Percentiles rank a stretch among this genome's conserved stretches.
Evolutionary conservation across 1,284 basidiomycete species (phyloP).

Genomic region (Pisolithus thermaeus): DNA sequence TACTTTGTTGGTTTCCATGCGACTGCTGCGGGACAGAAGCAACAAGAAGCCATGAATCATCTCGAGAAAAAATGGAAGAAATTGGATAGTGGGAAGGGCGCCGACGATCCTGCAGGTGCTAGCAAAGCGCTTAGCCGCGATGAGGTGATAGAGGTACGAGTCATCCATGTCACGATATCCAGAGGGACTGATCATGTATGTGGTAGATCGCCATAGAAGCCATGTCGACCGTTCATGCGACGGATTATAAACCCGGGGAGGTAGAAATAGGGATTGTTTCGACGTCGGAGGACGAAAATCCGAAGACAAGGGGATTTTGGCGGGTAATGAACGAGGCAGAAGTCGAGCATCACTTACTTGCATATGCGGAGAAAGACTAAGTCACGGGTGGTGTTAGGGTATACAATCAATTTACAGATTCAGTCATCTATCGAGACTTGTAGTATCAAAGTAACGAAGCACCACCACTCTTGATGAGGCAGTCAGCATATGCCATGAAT

Average conservation of each 20-base stretch:
- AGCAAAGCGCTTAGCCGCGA: constrained; percentile 59
- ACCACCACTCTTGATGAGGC: constrained; percentile 57
- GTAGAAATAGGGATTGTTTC: constrained; percentile 86
- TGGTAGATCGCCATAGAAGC: constrained; percentile 88
- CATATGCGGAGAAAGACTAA: constrained; percentile 92
- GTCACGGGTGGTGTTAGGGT: not conserved
- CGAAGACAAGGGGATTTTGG: constrained; percentile 70
- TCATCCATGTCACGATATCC: constrained; percentile 13
- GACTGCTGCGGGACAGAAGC: constrained; percentile 94
- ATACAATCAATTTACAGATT: constrained; percentile 1
- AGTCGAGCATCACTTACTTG: constrained; percentile 79
- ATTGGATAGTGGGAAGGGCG: constrained; percentile 67
- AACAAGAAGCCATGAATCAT: constrained; percentile 98
- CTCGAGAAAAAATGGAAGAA: constrained; percentile 99
- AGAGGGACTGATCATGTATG: constrained; percentile 5
- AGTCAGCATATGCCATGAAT: constrained; percentile 7
- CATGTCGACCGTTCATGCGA: constrained; percentile 88
- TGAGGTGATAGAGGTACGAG: constrained; percentile 78
- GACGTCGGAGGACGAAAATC: constrained; percentile 58
- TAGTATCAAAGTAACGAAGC: constrained; percentile 45
- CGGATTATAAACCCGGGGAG: constrained; percentile 91
- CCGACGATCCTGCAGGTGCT: constrained; percentile 68
- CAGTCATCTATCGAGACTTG: not conserved
- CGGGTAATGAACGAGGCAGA: constrained; percentile 81
- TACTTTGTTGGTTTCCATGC: constrained; percentile 99